Evolutionary conservation across 2,329 filamentous ascomycete species (phyloP), one percentile per base, ranked within the genome.

Genomic region (Lasiodiplodia hormozganensis): DNA sequence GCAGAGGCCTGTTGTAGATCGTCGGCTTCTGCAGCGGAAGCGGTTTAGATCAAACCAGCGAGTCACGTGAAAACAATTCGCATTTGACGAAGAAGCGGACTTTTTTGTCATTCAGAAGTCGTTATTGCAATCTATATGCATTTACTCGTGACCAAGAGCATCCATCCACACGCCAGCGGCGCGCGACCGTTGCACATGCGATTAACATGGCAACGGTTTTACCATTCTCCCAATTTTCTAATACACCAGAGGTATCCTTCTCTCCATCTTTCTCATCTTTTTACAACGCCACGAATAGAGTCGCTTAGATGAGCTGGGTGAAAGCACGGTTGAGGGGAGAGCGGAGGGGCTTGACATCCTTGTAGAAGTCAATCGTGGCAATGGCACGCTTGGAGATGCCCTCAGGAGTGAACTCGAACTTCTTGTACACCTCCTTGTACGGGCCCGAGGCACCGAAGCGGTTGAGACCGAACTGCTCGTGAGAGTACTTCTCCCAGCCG

Each of bases 401-500:
- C 84, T 97, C 95, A 66, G 96, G 92, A 62, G 95, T 99, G 87
- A 99, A 98, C 84, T 98, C 96, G 85, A 99, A 99, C 89, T 97
- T 98, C 92, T 92, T 91, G 89, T 99, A 99, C 70, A 99, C 94
- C 77, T 98, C 91, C 90, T 95, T 95, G 88, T 98, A 98, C 74
- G 95, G 91, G 77, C 95, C 96, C 68, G 93, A 97, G 74, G 95
- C 95, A 89, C 96, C 96, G 83, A 99, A 99, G 81, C 96, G 90
- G 91, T 99, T 99, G 74, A 99, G 90, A 81, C 96, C 96, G 78
- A 99, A 99, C 86, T 99, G 96, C 89, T 99, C 96, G 85, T 99
- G 95, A 70, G 94, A 92, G 86, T 98, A 99, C 83, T 95, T 92
- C 89, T 98, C 94, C 96, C 96, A 99, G 75, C 96, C 96, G 84